Conservation (phyloP, 768 basidiomycete genomes). For the Boletus vinaceobasis region DNA sequence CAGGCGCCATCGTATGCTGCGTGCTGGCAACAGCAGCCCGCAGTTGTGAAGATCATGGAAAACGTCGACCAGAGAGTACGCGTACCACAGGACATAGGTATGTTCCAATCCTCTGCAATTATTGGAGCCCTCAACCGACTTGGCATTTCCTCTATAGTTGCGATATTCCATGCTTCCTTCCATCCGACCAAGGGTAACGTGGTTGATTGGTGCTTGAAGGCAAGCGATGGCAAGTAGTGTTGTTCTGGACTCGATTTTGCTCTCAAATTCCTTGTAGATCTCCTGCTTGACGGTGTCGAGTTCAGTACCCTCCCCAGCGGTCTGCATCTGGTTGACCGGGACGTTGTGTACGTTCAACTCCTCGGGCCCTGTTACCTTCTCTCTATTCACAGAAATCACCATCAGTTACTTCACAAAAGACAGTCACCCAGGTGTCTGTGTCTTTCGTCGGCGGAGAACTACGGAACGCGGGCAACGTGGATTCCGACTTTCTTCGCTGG, state of each 20-base stretch:
- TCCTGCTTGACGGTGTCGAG: slow-evolving; percentile 68
- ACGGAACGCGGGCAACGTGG: slow-evolving; percentile 73
- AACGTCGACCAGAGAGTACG: slow-evolving; percentile 29
- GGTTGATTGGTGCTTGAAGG: slow-evolving; percentile 75
- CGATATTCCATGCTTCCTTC: slow-evolving; percentile 82
- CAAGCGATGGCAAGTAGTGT: slow-evolving; percentile 53
- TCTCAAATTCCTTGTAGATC: slow-evolving; percentile 38
- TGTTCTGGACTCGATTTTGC: not conserved
- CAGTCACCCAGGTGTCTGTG: slow-evolving; percentile 64
- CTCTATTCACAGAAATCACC: slow-evolving; percentile 9
- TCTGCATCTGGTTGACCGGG: slow-evolving; percentile 72
- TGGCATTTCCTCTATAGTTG: slow-evolving; percentile 42
- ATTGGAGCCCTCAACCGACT: not conserved
- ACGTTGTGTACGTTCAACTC: slow-evolving; percentile 60
- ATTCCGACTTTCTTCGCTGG: slow-evolving; percentile 74
- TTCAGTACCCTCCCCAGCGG: slow-evolving; percentile 82
- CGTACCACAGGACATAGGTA: slow-evolving; percentile 56
- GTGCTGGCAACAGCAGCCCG: slow-evolving; percentile 22
- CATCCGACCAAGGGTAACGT: slow-evolving; percentile 80
- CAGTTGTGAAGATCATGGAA: slow-evolving; percentile 25
- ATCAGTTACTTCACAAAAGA: slow-evolving; percentile 71
- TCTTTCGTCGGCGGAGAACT: slow-evolving; percentile 69
- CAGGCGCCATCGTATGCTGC: slow-evolving; percentile 15
- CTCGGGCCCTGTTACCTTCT: not conserved
- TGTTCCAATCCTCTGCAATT: slow-evolving; percentile 5